Evolutionary conservation across 768 basidiomycete genomes (phyloP).

Genomic region (Tricholoma furcatifolium): DNA sequence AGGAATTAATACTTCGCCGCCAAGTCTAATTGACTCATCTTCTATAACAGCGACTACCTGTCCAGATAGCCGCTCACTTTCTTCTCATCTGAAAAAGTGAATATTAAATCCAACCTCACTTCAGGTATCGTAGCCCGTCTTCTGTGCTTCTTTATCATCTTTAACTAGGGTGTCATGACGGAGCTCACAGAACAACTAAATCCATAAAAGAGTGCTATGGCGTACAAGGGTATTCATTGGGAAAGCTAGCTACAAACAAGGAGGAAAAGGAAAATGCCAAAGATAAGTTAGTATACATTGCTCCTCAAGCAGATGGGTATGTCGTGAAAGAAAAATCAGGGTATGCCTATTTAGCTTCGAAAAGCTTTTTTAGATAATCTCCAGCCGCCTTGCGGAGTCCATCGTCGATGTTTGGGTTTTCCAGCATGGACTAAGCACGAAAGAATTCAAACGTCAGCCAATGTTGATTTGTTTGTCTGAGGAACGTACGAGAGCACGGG

Average conservation of each 20-base stretch:
- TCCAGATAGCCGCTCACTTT: too few relatives aligned
- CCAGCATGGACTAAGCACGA: constrained; percentile 55
- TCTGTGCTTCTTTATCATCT: too few relatives aligned
- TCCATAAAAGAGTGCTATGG: background rate
- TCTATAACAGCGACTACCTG: too few relatives aligned
- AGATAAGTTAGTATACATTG: constrained; percentile 15
- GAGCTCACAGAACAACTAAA: too few relatives aligned
- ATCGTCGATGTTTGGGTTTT: constrained; percentile 56
- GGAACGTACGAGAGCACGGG: constrained; percentile 53
- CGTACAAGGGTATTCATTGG: background rate
- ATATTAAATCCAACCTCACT: too few relatives aligned
- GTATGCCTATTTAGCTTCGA: constrained; percentile 37
- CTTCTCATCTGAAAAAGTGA: too few relatives aligned
- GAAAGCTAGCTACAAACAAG: background rate
- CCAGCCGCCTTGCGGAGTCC: constrained; percentile 64
- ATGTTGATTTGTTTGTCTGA: background rate
- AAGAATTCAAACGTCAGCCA: constrained; percentile 1
- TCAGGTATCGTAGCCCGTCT: too few relatives aligned
- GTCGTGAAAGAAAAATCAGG: background rate
- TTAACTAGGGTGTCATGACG: background rate
- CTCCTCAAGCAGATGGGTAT: constrained; percentile 6
- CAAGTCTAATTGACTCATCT: too few relatives aligned
- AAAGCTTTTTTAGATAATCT: constrained; percentile 71
- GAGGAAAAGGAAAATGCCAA: background rate
- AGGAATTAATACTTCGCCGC: too few relatives aligned